Evolutionary conservation across 108 stramenopile species (phyloP), one percentile per base, ranked within the genome.

Genomic region (Heterococcus sp.): DNA sequence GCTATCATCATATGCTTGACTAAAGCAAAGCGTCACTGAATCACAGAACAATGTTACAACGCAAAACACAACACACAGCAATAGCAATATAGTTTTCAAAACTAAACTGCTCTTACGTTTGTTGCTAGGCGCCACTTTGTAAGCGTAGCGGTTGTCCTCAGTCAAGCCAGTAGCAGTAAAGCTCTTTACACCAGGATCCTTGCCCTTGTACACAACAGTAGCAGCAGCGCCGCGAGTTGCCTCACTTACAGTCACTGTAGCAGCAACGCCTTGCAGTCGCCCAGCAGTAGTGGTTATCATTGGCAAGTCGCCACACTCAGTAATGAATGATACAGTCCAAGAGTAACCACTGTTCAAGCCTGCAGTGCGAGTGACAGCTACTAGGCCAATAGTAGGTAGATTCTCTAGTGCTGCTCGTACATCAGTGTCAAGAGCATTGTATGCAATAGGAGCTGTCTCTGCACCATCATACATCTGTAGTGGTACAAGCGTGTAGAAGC

Each of bases 301-400:
- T 0, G 92, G 92, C 29, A 94, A 73, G 58, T 94, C 89, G 5
- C 93, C 93, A 29, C 90, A 76, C 31, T 91, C 89, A 5, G 91
- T 88, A 11, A 87, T 75, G 72, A 94, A 94, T 1, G 91, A 90
- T 4, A 94, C 82, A 14, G 46, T 65, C 93, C 93, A 94, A 1
- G 67, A 28, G 28, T 28, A 75, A 69, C 39, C 65, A 32, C 87
- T 46, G 72, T 79, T 39, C 8, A 74, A 26, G 32, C 85, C 72
- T 1, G 67, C 37, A 35, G 68, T 83, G 21, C 82, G 79, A 3
- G 74, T 72, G 1, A 94, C 92, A 11, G 86, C 46, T 3, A 94
- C 92, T 21, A 88, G 46, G 66, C 90, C 85, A n/a, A 94, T 73
- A 38, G 75, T 90, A 3, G 78, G 69, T 2, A 93, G 89, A 37